Base-by-base conservation (phyloP, 2,329 filamentous ascomycete genomes). In the Fusarium mangiferae region DNA sequence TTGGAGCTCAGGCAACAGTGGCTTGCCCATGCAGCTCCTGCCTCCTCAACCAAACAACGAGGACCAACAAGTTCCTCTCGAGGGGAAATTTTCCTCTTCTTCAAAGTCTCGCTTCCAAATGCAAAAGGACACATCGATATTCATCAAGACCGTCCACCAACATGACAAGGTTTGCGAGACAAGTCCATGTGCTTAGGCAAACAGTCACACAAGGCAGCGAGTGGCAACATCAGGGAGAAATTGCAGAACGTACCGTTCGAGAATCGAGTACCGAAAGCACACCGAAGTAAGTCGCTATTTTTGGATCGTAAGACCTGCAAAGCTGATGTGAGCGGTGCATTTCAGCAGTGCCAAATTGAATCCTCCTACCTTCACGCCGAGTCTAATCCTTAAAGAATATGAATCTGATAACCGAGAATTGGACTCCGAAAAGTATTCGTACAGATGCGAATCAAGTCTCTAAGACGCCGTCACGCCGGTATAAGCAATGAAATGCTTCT, bases 401-500 rank as follows among this genome's bases (percentile, higher is more conserved):
- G 70, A 75, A 73, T 73, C 73, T 77, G 73, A 74, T 72, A 79
- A 76, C 70, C 44, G 74, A 75, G 70, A 78, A 76, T 73, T 77
- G 77, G 79, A 83, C 80, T 81, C 79, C 79, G 78, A 81, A 82
- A 81, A 78, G 77, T 78, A 80, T 80, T 79, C 80, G 80, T 79
- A 79, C 78, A 80, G 80, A 81, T 75, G 78, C 80, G 76, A 78
- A 80, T 72, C 74, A 78, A 81, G 72, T 77, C 75, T 81, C 75
- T 82, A 76, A 79, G 80, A 84, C 82, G 81, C 82, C 82, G 77
- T 81, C 82, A 83, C 83, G 82, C 82, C 81, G 77, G 72, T 78
- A 77, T 78, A 78, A 78, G 79, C 77, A 81, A 81, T 72, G 74
- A 73, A 78, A 78, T 80, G 78, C 78, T 79, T 78, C 72, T 51